A percentile compares a stretch with the other conserved stretches of the same genome.
phyloP scores from a whole-genome alignment of 257 asterid species.

The Verbascum thapsus region DNA sequence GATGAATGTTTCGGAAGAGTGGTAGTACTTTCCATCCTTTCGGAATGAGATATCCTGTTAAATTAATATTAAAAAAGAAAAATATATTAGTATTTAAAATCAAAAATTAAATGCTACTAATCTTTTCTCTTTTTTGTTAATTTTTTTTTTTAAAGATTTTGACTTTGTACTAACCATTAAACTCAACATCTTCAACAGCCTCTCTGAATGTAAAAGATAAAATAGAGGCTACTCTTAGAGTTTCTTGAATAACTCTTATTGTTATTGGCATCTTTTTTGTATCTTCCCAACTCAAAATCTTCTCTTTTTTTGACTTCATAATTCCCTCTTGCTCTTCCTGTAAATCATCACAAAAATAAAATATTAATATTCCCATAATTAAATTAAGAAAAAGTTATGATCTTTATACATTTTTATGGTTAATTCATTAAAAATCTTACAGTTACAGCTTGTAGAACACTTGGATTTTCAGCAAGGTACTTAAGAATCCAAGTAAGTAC shows the following conservation, averaged over 20 bases:
- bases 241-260: slow-evolving; percentile 73
- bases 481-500: slow-evolving; percentile 74
- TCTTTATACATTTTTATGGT: not conserved
- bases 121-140: too few species aligned
- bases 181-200: slow-evolving; percentile 82
- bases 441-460: slow-evolving; percentile 71
- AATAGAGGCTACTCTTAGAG: slow-evolving; percentile 74
- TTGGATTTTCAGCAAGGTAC: slow-evolving; percentile 73
- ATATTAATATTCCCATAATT: not conserved
- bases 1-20: slow-evolving; percentile 88
- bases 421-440: slow-evolving; percentile 40
- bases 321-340: slow-evolving; percentile 80
- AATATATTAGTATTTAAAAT: not conserved
- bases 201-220: slow-evolving; percentile 77
- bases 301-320: slow-evolving; percentile 47
- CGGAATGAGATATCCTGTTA: slow-evolving; percentile 75
- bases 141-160: not conserved
- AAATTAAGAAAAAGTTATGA: not conserved
- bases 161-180: slow-evolving; percentile 50
- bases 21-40: slow-evolving; percentile 99
- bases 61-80: not conserved
- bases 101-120: too few species aligned
- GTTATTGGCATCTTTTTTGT: slow-evolving; percentile 73
- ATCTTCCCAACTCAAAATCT: slow-evolving; percentile 51
- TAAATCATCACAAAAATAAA: not conserved